Percentiles rank a stretch among this genome's conserved stretches.
Evolutionary conservation across 1,284 basidiomycete genomes (phyloP).

Genomic region (Malassezia globosa): DNA sequence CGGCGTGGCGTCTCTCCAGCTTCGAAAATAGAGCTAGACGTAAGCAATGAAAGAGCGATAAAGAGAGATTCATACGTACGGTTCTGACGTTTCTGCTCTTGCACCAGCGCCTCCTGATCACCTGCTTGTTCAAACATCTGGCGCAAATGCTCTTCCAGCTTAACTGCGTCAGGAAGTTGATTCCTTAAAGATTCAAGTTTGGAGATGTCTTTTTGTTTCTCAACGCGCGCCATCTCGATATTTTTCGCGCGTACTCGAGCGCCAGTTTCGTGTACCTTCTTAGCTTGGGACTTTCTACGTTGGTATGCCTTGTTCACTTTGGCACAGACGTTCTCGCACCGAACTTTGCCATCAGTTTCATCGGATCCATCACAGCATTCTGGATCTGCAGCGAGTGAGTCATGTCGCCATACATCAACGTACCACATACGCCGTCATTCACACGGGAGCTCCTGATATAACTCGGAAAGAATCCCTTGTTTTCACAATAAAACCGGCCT

Average conservation of each 20-base stretch:
- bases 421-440: slow-evolving; percentile 89
- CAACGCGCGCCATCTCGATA: slow-evolving; percentile 60
- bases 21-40: slow-evolving; percentile 2
- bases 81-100: slow-evolving; percentile 12
- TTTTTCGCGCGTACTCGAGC: slow-evolving; percentile 81
- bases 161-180: not conserved
- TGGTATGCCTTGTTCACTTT: slow-evolving; percentile 63
- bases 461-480: slow-evolving; percentile 74
- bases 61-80: not conserved
- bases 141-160: not conserved
- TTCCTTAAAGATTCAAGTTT: slow-evolving; percentile 18
- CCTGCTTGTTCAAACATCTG: not conserved
- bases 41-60: not conserved
- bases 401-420: not conserved
- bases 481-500: slow-evolving; percentile 68
- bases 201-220: slow-evolving; percentile 48
- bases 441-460: slow-evolving; percentile 70
- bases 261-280: slow-evolving; percentile 67
- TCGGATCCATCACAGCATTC: slow-evolving; percentile 98
- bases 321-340: slow-evolving; percentile 69
- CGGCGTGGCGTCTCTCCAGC: slow-evolving; percentile 7
- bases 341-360: slow-evolving; percentile 53
- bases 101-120: slow-evolving; percentile 31
- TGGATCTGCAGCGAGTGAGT: slow-evolving; percentile 59
- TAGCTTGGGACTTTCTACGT: slow-evolving; percentile 59